phyloP scores from a whole-genome alignment of 2,329 filamentous ascomycete genomes.

The Sarocladium brachiariae region DNA sequence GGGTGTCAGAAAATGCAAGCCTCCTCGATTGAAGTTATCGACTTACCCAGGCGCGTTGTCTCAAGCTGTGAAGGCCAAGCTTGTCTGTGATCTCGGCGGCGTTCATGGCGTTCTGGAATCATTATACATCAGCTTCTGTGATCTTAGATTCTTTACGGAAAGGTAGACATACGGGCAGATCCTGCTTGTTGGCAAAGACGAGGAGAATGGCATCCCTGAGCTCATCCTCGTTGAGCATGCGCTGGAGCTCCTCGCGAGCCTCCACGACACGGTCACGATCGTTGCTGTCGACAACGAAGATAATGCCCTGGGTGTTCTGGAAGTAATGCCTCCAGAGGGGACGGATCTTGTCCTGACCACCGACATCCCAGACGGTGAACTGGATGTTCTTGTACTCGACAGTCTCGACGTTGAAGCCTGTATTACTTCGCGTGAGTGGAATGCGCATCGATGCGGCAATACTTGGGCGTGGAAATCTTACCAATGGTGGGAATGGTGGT shows the following conservation, averaged over 20 bases:
- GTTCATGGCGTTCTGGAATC: slow-evolving; percentile 89
- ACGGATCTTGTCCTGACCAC: slow-evolving; percentile 99
- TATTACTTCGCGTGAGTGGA: slow-evolving; percentile 4
- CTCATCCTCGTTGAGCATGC: slow-evolving; percentile 98
- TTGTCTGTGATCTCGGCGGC: slow-evolving; percentile 99
- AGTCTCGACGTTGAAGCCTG: slow-evolving; percentile 99
- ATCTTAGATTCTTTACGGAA: slow-evolving; percentile 11
- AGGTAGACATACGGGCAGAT: slow-evolving; percentile 73
- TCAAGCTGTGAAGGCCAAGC: slow-evolving; percentile 97
- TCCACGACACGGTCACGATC: slow-evolving; percentile 97
- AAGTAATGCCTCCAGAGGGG: slow-evolving; percentile 99
- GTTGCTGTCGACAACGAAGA: slow-evolving; percentile 99
- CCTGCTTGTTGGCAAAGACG: slow-evolving; percentile 99
- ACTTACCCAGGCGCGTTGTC: slow-evolving; percentile 97
- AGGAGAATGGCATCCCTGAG: slow-evolving; percentile 94
- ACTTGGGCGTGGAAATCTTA: slow-evolving; percentile 48
- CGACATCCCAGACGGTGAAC: slow-evolving; percentile 99
- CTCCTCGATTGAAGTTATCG: not conserved
- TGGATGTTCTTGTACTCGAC: slow-evolving; percentile 99
- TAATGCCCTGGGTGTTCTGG: slow-evolving; percentile 98
- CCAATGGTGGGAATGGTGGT: slow-evolving; percentile 98
- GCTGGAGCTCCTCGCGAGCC: slow-evolving; percentile 90
- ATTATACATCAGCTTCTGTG: slow-evolving; percentile 7
- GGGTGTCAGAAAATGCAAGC: slow-evolving; percentile 17
- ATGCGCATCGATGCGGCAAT: not conserved